Percentiles rank a stretch among this genome's conserved stretches.
Evolutionary conservation across 495 filamentous ascomycete species (phyloP).

Genomic region (Melanomma pulvis-pyrius): DNA sequence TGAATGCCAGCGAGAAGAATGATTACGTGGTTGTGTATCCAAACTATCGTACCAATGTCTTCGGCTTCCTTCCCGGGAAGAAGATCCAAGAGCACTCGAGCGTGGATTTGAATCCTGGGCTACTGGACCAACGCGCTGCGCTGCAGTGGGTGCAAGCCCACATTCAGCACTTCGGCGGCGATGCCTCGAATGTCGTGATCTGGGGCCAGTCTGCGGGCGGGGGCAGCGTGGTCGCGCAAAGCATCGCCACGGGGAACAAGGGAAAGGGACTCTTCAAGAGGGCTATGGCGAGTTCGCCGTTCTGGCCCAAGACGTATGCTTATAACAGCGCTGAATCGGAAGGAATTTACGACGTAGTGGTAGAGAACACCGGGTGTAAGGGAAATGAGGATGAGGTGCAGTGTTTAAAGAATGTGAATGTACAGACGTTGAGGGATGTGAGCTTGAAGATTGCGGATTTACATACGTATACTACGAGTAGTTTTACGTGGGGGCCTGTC

Average conservation of each 20-base stretch:
- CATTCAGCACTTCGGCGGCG: slow-evolving; percentile 41
- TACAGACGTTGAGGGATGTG: slow-evolving; percentile 55
- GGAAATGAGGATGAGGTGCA: slow-evolving; percentile 45
- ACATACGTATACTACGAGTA: slow-evolving; percentile 56
- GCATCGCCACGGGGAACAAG: slow-evolving; percentile 51
- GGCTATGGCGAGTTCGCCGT: slow-evolving; percentile 63
- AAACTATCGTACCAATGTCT: slow-evolving; percentile 62
- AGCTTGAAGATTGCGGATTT: slow-evolving; percentile 50
- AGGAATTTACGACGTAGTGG: slow-evolving; percentile 52
- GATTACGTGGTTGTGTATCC: slow-evolving; percentile 58
- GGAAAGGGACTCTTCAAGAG: slow-evolving; percentile 46
- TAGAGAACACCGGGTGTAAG: slow-evolving; percentile 52
- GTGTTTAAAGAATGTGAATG: slow-evolving; percentile 56
- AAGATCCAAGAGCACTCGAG: slow-evolving; percentile 52
- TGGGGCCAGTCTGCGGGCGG: slow-evolving; percentile 56
- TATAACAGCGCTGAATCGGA: slow-evolving; percentile 56
- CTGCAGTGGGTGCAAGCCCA: slow-evolving; percentile 42
- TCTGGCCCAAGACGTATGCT: slow-evolving; percentile 62
- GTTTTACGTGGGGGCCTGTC: slow-evolving; percentile 63
- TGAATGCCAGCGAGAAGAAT: slow-evolving; percentile 53
- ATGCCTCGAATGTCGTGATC: slow-evolving; percentile 41
- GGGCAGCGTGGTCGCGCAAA: slow-evolving; percentile 59
- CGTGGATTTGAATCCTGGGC: slow-evolving; percentile 47
- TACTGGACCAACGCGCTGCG: slow-evolving; percentile 42
- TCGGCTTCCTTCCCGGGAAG: slow-evolving; percentile 60